Evolutionary conservation across 2,329 filamentous ascomycete genomes (phyloP).

Genomic region (Mycosphaerella sp.): DNA sequence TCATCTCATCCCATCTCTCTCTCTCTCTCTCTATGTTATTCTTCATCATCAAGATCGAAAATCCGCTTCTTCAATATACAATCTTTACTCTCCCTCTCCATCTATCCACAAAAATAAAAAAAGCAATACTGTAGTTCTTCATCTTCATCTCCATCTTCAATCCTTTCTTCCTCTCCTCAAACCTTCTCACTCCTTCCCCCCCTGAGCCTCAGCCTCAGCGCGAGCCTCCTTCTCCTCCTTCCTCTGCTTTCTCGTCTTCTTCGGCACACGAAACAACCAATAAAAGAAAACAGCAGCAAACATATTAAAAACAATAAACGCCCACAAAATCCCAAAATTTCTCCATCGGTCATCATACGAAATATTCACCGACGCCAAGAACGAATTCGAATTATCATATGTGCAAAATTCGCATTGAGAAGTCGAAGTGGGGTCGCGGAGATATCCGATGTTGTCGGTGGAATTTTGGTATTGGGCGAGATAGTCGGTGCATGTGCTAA

Average conservation of each 20-base stretch:
- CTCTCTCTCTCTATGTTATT: too few species aligned
- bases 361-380: conserved; percentile 39
- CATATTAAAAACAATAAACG: conserved; percentile 48
- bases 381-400: conserved; percentile 39
- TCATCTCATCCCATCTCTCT: too few species aligned
- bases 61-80: too few species aligned
- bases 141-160: too few species aligned
- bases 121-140: too few species aligned
- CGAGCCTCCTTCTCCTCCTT: conserved; percentile 36
- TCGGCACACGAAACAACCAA: conserved; percentile 50
- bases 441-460: conserved; percentile 32
- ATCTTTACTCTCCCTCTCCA: too few species aligned
- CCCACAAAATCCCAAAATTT: conserved; percentile 50
- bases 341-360: conserved; percentile 45
- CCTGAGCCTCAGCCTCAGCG: too few species aligned
- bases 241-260: conserved; percentile 40
- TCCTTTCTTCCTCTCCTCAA: too few species aligned
- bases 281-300: conserved; percentile 46
- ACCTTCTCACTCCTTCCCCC: neutral
- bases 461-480: conserved; percentile 31
- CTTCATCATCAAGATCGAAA: too few species aligned
- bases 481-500: conserved; percentile 39
- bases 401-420: conserved; percentile 38
- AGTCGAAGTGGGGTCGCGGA: conserved; percentile 32
- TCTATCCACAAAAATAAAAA: too few species aligned